phyloP scores from a whole-genome alignment of 31 red algal species.

The Asparagopsis taxiformis region DNA sequence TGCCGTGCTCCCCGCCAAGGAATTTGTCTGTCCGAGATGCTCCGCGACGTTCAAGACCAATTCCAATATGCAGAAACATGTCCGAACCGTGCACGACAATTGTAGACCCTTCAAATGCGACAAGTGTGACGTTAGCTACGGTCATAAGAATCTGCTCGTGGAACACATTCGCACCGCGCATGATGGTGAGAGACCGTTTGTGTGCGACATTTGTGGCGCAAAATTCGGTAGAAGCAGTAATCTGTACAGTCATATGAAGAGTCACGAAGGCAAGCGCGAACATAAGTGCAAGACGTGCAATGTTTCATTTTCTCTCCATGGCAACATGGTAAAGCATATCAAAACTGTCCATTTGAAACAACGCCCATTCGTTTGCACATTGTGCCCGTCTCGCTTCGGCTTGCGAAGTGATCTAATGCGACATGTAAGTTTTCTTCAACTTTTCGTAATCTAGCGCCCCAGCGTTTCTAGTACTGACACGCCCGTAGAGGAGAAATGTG shows the following conservation, averaged over 20 bases:
- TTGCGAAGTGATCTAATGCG: conserved; percentile 49
- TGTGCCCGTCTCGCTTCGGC: conserved; percentile 59
- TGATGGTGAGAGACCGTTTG: conserved; percentile 67
- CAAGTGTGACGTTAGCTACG: conserved; percentile 61
- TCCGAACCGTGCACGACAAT: conserved; percentile 72
- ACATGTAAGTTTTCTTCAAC: conserved; percentile 27
- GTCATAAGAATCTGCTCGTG: conserved; percentile 68
- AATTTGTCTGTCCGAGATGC: conserved; percentile 60
- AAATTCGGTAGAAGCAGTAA: conserved; percentile 62
- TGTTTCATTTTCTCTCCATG: conserved; percentile 46
- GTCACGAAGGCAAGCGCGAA: conserved; percentile 44
- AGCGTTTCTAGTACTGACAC: too few species aligned
- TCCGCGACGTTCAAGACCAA: conserved; percentile 64
- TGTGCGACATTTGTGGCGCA: conserved; percentile 53
- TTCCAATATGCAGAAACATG: conserved; percentile 74
- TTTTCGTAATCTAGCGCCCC: too few species aligned
- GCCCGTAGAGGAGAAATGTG: too few species aligned
- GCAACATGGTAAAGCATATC: conserved; percentile 72
- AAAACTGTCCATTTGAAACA: conserved; percentile 71
- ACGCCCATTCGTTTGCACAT: conserved; percentile 54
- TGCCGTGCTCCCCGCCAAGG: background rate
- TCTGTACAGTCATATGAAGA: conserved; percentile 67
- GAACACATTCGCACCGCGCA: conserved; percentile 74
- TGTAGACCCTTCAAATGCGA: conserved; percentile 67
- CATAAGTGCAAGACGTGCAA: conserved; percentile 62